These are phyloP conservation scores for Colletotrichum ledebouriae DNA, from an alignment of 2,329 filamentous ascomycete species.

Conservation along the genomic window DNA sequence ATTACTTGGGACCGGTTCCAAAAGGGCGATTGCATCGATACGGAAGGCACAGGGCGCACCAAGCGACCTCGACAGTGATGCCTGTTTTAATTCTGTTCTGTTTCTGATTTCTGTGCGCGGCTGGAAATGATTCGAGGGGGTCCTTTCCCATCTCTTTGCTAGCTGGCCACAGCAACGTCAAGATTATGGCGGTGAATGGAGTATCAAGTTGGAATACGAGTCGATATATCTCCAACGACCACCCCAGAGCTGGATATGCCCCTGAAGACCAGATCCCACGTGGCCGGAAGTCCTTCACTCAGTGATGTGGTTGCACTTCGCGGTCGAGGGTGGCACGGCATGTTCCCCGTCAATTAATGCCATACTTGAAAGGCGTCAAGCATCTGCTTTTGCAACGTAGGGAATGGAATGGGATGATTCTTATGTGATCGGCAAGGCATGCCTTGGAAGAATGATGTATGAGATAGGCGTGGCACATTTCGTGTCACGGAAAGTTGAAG, in stretches of 20 bases:
- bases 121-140: not conserved
- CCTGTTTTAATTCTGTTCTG: not conserved
- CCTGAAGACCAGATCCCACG: not conserved
- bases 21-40: conserved; percentile 32
- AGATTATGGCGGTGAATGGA: not conserved
- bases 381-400: conserved; percentile 3
- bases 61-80: not conserved
- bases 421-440: conserved; percentile 6
- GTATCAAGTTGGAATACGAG: conserved; percentile 18
- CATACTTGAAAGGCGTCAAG: conserved; percentile 13
- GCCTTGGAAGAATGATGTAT: not conserved
- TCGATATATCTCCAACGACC: not conserved
- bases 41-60: conserved; percentile 1
- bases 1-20: conserved; percentile 1
- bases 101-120: not conserved
- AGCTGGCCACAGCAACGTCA: not conserved
- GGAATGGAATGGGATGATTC: not conserved
- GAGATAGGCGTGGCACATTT: conserved; percentile 1
- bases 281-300: not conserved
- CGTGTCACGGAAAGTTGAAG: not conserved
- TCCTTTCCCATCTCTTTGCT: not conserved
- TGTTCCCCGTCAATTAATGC: conserved; percentile 14
- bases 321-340: conserved; percentile 7
- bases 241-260: not conserved
- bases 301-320: conserved; percentile 3